Evolutionary conservation across 176 grass and related monocot species (phyloP).

Genomic region (Rhynchospora tenuis): DNA sequence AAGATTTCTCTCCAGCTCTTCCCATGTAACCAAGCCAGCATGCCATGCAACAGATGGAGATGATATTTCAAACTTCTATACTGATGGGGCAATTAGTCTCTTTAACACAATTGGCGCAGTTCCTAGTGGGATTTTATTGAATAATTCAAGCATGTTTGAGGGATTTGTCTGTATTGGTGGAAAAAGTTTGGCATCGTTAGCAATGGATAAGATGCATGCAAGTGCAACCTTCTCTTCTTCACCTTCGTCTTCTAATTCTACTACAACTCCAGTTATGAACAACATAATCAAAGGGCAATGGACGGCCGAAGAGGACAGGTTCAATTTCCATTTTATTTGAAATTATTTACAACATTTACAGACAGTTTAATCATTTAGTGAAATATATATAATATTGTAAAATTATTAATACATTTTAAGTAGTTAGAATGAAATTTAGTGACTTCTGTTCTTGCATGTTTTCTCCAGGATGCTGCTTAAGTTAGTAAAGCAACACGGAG

Average conservation of each 20-base stretch:
- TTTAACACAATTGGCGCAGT: conserved; percentile 7
- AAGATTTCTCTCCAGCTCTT: conserved; percentile 33
- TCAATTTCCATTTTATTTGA: neutral
- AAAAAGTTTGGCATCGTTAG: neutral
- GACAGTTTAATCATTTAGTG: neutral
- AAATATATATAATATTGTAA: neutral
- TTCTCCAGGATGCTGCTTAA: conserved; percentile 34
- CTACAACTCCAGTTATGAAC: neutral
- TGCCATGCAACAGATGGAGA: neutral
- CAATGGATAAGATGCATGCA: neutral
- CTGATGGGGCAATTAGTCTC: neutral
- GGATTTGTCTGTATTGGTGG: neutral
- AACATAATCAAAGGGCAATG: conserved; percentile 48
- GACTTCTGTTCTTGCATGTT: neutral
- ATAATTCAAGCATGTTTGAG: conserved; percentile 27
- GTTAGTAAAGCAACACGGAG: conserved; percentile 45
- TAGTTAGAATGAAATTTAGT: neutral
- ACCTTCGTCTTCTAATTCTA: conserved; percentile 8
- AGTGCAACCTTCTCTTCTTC: neutral
- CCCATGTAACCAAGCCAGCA: neutral
- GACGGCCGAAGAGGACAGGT: conserved; percentile 66
- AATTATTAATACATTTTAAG: too few relatives aligned
- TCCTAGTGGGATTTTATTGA: conserved; percentile 23
- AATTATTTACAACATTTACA: neutral
- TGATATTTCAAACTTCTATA: neutral